phyloP scores from a whole-genome alignment of 2,329 filamentous ascomycete species.

The Tolypocladium endophyticum region DNA sequence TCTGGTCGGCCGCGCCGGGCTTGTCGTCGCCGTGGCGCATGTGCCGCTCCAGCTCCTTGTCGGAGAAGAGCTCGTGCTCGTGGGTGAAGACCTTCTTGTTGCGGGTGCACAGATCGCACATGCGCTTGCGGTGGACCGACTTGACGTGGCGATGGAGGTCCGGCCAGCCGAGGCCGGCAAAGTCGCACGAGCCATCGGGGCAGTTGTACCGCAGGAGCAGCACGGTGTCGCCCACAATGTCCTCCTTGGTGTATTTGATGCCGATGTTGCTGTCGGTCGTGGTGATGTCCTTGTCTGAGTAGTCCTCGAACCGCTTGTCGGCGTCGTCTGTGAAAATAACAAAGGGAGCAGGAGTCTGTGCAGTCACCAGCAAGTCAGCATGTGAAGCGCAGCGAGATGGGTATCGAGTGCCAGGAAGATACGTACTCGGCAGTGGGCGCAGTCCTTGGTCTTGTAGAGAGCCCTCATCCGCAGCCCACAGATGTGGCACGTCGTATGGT shows the following conservation, averaged over 20 bases:
- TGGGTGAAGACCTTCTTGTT: conserved; percentile 99
- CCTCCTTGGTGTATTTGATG: conserved; percentile 79
- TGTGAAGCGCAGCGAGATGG: not conserved
- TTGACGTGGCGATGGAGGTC: conserved; percentile 66
- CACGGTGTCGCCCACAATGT: conserved; percentile 85
- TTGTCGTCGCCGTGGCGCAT: conserved; percentile 86
- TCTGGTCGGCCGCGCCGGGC: conserved; percentile 82
- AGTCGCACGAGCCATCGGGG: conserved; percentile 69
- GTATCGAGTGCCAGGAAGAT: not conserved
- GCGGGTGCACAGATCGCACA: conserved; percentile 81
- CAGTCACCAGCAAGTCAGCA: conserved; percentile 9
- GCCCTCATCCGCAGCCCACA: conserved; percentile 85
- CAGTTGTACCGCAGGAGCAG: conserved; percentile 90
- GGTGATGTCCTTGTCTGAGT: conserved; percentile 59
- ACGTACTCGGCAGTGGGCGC: conserved; percentile 85
- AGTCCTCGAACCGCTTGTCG: conserved; percentile 78
- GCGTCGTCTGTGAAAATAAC: conserved; percentile 89
- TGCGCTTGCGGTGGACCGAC: conserved; percentile 70
- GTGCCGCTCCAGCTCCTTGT: conserved; percentile 71
- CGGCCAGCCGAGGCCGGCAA: conserved; percentile 60
- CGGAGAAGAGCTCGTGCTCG: conserved; percentile 86
- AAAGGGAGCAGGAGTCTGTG: conserved; percentile 56
- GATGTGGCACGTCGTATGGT: conserved; percentile 94
- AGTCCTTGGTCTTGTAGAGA: conserved; percentile 91
- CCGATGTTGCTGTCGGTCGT: conserved; percentile 77